Percentiles rank a stretch among this genome's conserved stretches.
phyloP scores from a whole-genome alignment of 352 stramenopile species.

The Elongisporangium senticosum region DNA sequence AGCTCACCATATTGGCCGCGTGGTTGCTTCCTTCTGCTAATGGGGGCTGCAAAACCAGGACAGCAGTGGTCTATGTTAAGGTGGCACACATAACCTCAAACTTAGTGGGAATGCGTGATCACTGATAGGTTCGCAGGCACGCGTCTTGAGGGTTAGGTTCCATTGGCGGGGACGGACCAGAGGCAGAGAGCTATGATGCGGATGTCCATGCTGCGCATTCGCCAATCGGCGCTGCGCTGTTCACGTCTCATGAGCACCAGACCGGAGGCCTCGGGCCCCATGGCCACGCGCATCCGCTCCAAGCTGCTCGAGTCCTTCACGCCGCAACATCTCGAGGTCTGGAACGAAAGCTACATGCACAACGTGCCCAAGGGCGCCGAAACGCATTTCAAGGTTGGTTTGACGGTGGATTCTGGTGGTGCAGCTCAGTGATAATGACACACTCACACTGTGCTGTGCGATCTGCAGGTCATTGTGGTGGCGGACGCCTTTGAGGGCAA shows the following conservation, averaged over 20 bases:
- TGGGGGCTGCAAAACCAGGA: background rate
- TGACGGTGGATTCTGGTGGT: background rate
- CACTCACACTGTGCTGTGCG: background rate
- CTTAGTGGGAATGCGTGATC: background rate
- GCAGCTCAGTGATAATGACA: background rate
- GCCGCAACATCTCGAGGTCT: conserved; percentile 77
- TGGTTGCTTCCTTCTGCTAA: background rate
- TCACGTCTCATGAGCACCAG: conserved; percentile 27
- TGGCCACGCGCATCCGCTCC: conserved; percentile 53
- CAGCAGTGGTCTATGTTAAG: background rate
- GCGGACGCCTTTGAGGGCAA: conserved; percentile 87
- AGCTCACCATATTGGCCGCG: background rate
- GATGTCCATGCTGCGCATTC: background rate
- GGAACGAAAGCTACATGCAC: conserved; percentile 95
- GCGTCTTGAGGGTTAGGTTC: background rate
- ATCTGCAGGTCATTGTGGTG: conserved; percentile 85
- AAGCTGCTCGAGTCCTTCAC: conserved; percentile 60
- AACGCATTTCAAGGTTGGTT: conserved; percentile 92
- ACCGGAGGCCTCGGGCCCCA: conserved; percentile 23
- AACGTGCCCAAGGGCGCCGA: conserved; percentile 92
- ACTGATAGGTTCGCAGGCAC: background rate
- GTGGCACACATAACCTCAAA: background rate
- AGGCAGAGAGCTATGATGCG: background rate
- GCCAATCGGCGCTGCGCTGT: conserved; percentile 1
- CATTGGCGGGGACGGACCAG: background rate